Percentiles rank a stretch among this genome's conserved stretches.
These are phyloP conservation scores for Nelumbo lutea DNA, from an alignment of 164 flowering plant species.

Conservation along the genomic window DNA sequence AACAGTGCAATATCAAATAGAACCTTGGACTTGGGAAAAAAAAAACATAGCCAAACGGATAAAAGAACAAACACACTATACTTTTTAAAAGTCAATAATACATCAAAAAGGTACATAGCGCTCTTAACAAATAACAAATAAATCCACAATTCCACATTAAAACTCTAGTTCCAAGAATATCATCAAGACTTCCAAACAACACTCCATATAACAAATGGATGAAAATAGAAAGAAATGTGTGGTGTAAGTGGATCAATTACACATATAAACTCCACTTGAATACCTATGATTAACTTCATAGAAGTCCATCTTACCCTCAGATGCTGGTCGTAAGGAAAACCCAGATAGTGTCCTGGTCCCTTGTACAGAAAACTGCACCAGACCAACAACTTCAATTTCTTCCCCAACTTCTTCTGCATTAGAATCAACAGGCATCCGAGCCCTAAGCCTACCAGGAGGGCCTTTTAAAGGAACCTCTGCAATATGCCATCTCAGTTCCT, in stretches of 20 bases:
- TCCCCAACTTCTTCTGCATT: constrained; percentile 54
- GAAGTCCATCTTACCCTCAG: constrained; percentile 82
- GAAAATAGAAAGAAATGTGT: neutral
- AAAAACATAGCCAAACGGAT: too few species aligned
- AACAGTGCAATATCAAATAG: too few species aligned
- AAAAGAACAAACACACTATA: neutral
- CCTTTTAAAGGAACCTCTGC: constrained; percentile 76
- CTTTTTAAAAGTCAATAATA: neutral
- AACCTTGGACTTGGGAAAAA: too few species aligned
- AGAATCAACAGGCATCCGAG: constrained; percentile 79
- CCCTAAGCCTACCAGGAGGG: constrained; percentile 70
- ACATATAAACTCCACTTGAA: constrained; percentile 64
- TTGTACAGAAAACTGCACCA: constrained; percentile 71
- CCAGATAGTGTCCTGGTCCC: constrained; percentile 74
- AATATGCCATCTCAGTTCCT: constrained; percentile 85
- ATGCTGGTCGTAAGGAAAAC: constrained; percentile 55
- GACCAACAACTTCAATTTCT: constrained; percentile 61
- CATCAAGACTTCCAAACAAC: constrained; percentile 19
- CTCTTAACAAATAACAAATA: constrained; percentile 6
- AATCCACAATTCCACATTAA: constrained; percentile 15
- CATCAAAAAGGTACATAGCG: constrained; percentile 8
- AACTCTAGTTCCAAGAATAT: constrained; percentile 13
- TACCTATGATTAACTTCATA: constrained; percentile 73
- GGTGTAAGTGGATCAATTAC: constrained; percentile 38
- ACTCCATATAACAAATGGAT: constrained; percentile 9